Evolutionary conservation across 805 yeast genomes (phyloP), one percentile per base, ranked within the genome.

Genomic region (Metschnikowia lachancei): DNA sequence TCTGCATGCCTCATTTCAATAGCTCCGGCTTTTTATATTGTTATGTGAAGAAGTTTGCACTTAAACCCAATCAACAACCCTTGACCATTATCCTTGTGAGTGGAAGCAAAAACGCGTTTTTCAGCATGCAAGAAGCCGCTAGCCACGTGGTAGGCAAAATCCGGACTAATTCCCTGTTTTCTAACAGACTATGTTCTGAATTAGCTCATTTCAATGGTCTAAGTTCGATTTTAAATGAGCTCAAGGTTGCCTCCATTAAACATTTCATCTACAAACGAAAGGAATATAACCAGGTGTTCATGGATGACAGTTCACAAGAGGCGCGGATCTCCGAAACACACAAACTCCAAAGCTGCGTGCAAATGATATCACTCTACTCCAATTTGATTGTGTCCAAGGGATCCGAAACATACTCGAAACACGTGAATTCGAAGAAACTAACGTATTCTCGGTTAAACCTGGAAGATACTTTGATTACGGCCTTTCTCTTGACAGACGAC

Each of bases 1-100:
- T 92, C 0, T 92, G 99, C 64, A 74, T 92, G 62, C 96, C 98
- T 0, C 81, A 86, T 55, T 92, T 92, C 70, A 92, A 94, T 60
- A 69, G 88, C 1, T 82, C 82, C 52, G 99, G 99, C 9, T 94
- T 91, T 58, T 66, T 92, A 5, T 87, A 94, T 59, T 82, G 89
- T 11, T 88, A 85, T 58, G 85, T 90, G 36, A 82, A 81, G 47
- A 57, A 52, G 22, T 58, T 68, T 30, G 51, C 55, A 17, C 43
- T 69, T 30, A 31, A 47, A 47, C 12, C 54, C 52, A 22, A 43
- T 40, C 28, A 42, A 31, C 18, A 32, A 50, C 69, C 53, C 45
- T 64, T 54, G 60, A 64, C 77, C 3, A 60, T 82, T 12, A 72
- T 78, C 2, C 67, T 82, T 17, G 66, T 82, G 7, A 78, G 85